Evolutionary conservation across 306 rosid species (phyloP), one percentile per base, ranked within the genome.

Genomic region (Medicago ruthenica): DNA sequence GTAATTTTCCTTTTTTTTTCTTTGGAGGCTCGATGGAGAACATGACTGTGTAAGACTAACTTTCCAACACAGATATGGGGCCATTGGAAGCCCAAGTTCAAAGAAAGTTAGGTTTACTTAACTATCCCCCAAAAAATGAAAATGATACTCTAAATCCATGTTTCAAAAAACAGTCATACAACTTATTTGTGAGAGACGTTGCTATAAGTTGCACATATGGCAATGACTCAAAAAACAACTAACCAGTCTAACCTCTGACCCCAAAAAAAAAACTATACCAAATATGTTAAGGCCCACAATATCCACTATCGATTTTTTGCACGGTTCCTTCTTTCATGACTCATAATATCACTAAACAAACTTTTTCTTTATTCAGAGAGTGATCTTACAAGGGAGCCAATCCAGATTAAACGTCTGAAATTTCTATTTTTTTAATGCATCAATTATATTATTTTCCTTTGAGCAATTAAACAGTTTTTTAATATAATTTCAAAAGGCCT

Each of bases 61-160:
- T 82, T 77, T 82, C 53, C 85, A 77, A 82, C 85, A 77, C 51
- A 20, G 67, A 77, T 22, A 66, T 8, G 82, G 85, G 61, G 67
- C 85, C 85, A 57, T 37, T 57, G 0, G 76, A 79, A 82, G 82
- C 79, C 82, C 67, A 82, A 82, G 10, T 77, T 82, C 85, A 82
- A 77, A 3, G 45, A 73, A 82, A 66, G 9, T 82, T 82, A 77
- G 85, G 85, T 7, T 40, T 13, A 66, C 79, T n/a, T 72, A 37
- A 39, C 82, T 48, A 58, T 82, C 85, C 36, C 20, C n/a, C 4
- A 54, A 82, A 80, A 57, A 10, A 12, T 55, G 82, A 77, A 11
- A 65, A 70, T 4, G 79, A 82, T 63, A 7, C 13, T 58, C 36
- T n/a, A 58, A 45, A 16, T 58, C 13, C 7, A 12, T 15, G 36